These are phyloP conservation scores for Crithidia expoeki DNA, from an alignment of 208 protist genomes.

Conservation along the genomic window DNA sequence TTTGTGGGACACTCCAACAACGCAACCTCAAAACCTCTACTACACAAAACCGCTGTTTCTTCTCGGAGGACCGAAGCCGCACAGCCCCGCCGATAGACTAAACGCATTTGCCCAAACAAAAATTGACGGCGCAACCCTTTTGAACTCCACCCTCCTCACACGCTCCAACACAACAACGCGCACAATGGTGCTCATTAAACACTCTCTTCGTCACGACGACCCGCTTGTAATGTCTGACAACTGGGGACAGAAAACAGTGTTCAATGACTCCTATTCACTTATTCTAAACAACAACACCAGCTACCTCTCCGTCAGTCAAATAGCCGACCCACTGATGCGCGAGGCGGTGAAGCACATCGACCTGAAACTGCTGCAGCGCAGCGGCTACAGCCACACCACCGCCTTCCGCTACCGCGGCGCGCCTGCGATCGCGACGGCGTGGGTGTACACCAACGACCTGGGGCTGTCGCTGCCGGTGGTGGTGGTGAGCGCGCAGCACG, in stretches of 20 bases:
- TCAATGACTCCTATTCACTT: neutral
- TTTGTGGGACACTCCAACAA: no score
- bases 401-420: constrained; percentile 18
- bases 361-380: constrained; percentile 5
- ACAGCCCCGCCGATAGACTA: neutral
- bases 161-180: neutral
- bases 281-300: neutral
- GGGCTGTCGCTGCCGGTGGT: constrained; percentile 12
- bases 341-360: constrained; percentile 36
- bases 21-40: constrained; percentile 10
- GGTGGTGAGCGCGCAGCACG: constrained; percentile 3
- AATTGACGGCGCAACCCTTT: neutral
- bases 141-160: constrained; percentile 1
- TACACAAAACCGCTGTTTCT: neutral
- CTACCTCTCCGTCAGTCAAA: constrained; percentile 28
- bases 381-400: neutral
- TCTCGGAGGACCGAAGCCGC: neutral
- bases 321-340: constrained; percentile 44
- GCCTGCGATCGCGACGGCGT: constrained; percentile 15
- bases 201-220: constrained; percentile 2
- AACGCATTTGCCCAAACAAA: neutral
- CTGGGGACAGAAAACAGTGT: constrained; percentile 18
- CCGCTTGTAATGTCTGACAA: constrained; percentile 24
- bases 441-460: constrained; percentile 1
- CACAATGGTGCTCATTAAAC: constrained; percentile 5